phyloP scores from a whole-genome alignment of 352 stramenopile species.

The Pythium aphanidermatum region DNA sequence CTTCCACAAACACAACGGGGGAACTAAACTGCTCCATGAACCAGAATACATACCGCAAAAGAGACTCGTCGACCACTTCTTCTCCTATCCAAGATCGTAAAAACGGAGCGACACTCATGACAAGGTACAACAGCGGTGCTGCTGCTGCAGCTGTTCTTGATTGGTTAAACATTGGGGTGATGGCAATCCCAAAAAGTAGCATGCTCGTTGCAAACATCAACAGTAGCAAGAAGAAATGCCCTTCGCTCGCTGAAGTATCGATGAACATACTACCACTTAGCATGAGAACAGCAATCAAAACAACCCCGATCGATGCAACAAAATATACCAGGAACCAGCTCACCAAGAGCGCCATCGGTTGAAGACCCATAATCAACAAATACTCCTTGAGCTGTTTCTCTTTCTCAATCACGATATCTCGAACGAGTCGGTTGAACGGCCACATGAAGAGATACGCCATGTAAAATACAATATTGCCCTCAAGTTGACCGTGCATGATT shows the following conservation, averaged over 20 bases:
- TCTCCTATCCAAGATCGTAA: conserved; percentile 45
- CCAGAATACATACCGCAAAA: conserved; percentile 26
- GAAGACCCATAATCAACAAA: conserved; percentile 85
- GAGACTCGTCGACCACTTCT: conserved; percentile 34
- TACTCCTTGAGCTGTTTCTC: conserved; percentile 88
- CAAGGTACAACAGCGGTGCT: conserved; percentile 61
- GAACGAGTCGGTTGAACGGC: conserved; percentile 80
- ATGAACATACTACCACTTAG: conserved; percentile 63
- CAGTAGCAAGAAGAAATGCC: conserved; percentile 58
- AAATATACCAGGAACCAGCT: conserved; percentile 83
- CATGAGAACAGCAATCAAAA: conserved; percentile 44
- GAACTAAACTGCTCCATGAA: conserved; percentile 51
- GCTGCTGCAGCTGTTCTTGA: conserved; percentile 59
- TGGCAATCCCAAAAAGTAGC: conserved; percentile 57
- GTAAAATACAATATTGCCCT: conserved; percentile 67
- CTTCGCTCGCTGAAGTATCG: conserved; percentile 25
- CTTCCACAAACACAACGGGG: conserved; percentile 64
- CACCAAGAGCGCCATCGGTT: conserved; percentile 59
- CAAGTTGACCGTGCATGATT: conserved; percentile 33
- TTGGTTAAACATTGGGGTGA: conserved; percentile 69
- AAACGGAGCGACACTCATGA: conserved; percentile 45
- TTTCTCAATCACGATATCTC: conserved; percentile 86
- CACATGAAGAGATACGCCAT: conserved; percentile 81
- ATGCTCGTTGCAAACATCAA: conserved; percentile 56
- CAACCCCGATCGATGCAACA: conserved; percentile 43